Evolutionary conservation across 371 early-diverging fungal genomes (phyloP).

Genomic region (Enterocytospora artemiae): DNA sequence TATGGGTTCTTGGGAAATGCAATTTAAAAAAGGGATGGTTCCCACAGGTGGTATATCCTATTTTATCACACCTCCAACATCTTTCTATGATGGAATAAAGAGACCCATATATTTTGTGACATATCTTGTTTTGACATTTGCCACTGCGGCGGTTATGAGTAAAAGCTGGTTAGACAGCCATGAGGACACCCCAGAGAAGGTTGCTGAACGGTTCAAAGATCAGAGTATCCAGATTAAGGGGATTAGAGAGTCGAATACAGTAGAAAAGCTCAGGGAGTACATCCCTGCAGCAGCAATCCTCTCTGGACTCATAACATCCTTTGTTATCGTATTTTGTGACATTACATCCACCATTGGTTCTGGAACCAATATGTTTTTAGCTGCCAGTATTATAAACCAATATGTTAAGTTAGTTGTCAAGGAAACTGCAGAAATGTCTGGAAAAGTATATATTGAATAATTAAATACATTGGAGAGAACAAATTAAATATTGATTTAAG

Average conservation of each 20-base stretch:
- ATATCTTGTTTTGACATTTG: constrained; percentile 77
- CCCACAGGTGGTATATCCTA: constrained; percentile 86
- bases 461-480: no score
- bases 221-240: constrained; percentile 85
- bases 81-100: constrained; percentile 66
- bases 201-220: constrained; percentile 86
- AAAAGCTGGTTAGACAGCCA: constrained; percentile 96
- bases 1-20: constrained; percentile 84
- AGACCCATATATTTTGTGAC: constrained; percentile 82
- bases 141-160: constrained; percentile 82
- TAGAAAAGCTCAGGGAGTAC: constrained; percentile 89
- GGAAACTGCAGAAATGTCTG: constrained; percentile 42
- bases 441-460: constrained; percentile 49
- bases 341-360: constrained; percentile 77
- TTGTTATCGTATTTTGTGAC: constrained; percentile 81
- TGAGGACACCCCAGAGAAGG: constrained; percentile 85
- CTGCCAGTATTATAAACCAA: constrained; percentile 96
- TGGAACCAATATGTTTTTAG: constrained; percentile 94
- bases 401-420: constrained; percentile 57
- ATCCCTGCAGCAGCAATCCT: constrained; percentile 80
- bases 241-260: constrained; percentile 81
- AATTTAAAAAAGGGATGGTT: constrained; percentile 66
- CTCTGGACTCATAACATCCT: constrained; percentile 90
- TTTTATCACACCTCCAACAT: constrained; percentile 86
- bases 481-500: no score